These are phyloP conservation scores for Pyrenula massariospora DNA, from an alignment of 495 filamentous ascomycete genomes.

Conservation along the genomic window DNA sequence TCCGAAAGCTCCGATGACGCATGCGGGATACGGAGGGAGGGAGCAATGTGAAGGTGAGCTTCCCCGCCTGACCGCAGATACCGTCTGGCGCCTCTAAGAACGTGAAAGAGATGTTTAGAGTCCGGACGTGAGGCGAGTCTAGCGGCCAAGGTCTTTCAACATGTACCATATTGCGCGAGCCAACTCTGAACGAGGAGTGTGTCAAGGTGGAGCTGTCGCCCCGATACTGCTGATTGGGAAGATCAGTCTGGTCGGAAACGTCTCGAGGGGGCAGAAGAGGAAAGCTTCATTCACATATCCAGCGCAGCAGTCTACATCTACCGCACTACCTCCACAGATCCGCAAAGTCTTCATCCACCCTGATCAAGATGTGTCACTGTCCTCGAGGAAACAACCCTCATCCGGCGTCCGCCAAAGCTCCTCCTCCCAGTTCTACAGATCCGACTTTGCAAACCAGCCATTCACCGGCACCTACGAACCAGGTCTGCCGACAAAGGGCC, in stretches of 20 bases:
- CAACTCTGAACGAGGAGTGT: background rate
- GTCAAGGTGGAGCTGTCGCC: background rate
- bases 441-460: conserved; percentile 51
- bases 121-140: too few species aligned
- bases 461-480: conserved; percentile 74
- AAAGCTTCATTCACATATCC: background rate
- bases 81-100: too few species aligned
- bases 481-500: conserved; percentile 44
- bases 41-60: too few species aligned
- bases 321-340: background rate
- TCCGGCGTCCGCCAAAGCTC: background rate
- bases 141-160: too few species aligned
- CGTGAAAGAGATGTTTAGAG: too few species aligned
- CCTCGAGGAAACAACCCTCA: background rate
- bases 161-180: background rate
- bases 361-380: background rate
- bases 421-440: conserved; percentile 44
- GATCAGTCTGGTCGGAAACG: background rate
- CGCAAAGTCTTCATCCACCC: background rate
- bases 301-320: background rate
- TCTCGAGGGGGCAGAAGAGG: background rate
- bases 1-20: too few species aligned
- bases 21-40: too few species aligned
- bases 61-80: too few species aligned
- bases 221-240: background rate